phyloP scores from a whole-genome alignment of 1,284 basidiomycete species.

The Leccinum griseonigrum region DNA sequence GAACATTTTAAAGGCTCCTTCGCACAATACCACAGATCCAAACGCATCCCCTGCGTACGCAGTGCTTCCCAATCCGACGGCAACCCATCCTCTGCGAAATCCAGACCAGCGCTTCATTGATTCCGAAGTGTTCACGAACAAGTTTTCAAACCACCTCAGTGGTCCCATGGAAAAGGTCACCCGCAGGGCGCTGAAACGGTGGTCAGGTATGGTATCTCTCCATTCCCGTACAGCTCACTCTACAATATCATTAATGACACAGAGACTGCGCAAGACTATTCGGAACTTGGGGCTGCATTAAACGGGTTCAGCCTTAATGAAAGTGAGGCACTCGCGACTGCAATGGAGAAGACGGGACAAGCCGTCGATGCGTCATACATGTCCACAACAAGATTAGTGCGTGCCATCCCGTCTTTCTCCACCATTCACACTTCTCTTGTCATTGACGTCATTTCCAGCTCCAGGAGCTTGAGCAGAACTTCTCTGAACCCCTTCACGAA shows the following conservation, averaged over 20 bases:
- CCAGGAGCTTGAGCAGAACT: slow-evolving; percentile 88
- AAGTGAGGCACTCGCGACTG: slow-evolving; percentile 64
- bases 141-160: slow-evolving; percentile 89
- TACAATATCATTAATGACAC: slow-evolving; percentile 10
- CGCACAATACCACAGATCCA: slow-evolving; percentile 89
- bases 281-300: slow-evolving; percentile 91
- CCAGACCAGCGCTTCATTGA: slow-evolving; percentile 96
- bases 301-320: slow-evolving; percentile 96
- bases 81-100: slow-evolving; percentile 79
- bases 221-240: slow-evolving; percentile 1
- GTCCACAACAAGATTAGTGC: slow-evolving; percentile 83
- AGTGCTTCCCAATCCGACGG: slow-evolving; percentile 85
- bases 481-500: slow-evolving; percentile 95
- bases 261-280: slow-evolving; percentile 90
- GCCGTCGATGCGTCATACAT: slow-evolving; percentile 94
- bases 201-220: slow-evolving; percentile 65
- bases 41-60: slow-evolving; percentile 74
- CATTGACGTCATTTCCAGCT: slow-evolving; percentile 49
- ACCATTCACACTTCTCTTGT: slow-evolving; percentile 9
- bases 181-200: slow-evolving; percentile 86
- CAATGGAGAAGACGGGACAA: slow-evolving; percentile 92
- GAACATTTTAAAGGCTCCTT: slow-evolving; percentile 93
- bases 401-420: slow-evolving; percentile 10
- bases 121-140: slow-evolving; percentile 94
- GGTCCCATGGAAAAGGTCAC: slow-evolving; percentile 97